phyloP scores from a whole-genome alignment of 768 basidiomycete genomes.

The Panellus pusillus region DNA sequence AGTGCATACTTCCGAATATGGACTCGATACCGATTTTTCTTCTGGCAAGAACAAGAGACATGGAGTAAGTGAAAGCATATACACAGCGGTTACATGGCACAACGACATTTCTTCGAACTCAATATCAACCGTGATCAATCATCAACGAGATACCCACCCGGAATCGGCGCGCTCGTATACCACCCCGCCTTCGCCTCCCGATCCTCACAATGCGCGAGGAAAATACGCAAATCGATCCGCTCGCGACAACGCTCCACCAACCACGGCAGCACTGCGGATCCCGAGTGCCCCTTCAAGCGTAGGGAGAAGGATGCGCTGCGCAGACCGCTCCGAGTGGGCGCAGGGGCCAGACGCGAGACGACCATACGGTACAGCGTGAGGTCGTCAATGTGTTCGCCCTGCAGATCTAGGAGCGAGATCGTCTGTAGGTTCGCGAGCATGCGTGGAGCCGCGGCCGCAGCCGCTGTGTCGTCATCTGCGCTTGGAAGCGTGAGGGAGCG shows the following conservation, averaged over 20 bases:
- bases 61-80: no score
- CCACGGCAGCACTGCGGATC: slow-evolving; percentile 15
- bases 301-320: slow-evolving; percentile 10
- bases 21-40: no score
- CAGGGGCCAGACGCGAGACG: slow-evolving; percentile 10
- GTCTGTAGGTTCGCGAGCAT: slow-evolving; percentile 8
- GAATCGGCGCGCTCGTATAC: slow-evolving; percentile 17
- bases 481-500: slow-evolving; percentile 14
- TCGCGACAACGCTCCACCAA: slow-evolving; percentile 21
- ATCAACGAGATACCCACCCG: slow-evolving; percentile 18
- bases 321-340: background rate
- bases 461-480: background rate
- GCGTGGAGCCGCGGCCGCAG: slow-evolving; percentile 2
- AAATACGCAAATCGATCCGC: slow-evolving; percentile 10
- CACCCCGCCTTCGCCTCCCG: slow-evolving; percentile 2
- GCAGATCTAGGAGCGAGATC: slow-evolving; percentile 6
- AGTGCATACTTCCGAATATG: no score
- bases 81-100: background rate
- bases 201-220: slow-evolving; percentile 12
- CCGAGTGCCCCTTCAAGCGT: slow-evolving; percentile 13
- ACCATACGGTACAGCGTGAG: slow-evolving; percentile 19
- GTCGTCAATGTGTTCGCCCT: slow-evolving; percentile 15
- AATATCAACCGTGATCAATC: background rate
- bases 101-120: no score
- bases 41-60: background rate